These are phyloP conservation scores for Stagonosporopsis rhizophila DNA, from an alignment of 2,329 filamentous ascomycete genomes.

Conservation along the genomic window DNA sequence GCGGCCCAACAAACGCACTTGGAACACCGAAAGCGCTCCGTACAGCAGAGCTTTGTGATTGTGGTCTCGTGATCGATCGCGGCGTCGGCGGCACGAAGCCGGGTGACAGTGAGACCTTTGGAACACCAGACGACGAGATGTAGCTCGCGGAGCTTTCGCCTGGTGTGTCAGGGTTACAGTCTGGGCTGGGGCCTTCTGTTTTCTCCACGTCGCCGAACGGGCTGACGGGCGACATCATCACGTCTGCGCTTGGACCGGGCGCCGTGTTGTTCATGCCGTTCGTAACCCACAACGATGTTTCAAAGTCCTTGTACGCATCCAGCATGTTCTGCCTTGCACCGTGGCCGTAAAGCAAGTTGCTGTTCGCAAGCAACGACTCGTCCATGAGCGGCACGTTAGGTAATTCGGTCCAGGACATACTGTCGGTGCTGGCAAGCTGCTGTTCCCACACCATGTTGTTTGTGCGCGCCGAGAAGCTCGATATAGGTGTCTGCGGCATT, in stretches of 20 bases:
- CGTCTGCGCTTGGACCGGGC: conserved; percentile 21
- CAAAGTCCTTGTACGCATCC: conserved; percentile 13
- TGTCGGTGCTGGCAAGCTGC: neutral
- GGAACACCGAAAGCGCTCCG: neutral
- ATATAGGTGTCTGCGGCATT: neutral
- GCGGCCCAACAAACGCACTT: neutral
- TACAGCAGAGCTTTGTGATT: neutral
- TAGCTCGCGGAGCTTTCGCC: conserved; percentile 10
- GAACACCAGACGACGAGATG: neutral
- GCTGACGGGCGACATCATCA: conserved; percentile 32
- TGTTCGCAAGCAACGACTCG: conserved; percentile 6
- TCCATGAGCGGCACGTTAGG: conserved; percentile 17
- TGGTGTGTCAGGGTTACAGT: conserved; percentile 8
- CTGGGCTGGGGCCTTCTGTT: conserved; percentile 14
- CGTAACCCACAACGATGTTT: neutral
- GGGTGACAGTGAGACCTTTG: neutral
- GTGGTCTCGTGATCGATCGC: neutral
- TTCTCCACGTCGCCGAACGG: conserved; percentile 25
- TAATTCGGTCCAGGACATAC: neutral
- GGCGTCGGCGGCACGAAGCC: neutral
- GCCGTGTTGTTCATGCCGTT: neutral
- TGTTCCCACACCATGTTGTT: neutral
- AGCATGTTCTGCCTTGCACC: conserved; percentile 4
- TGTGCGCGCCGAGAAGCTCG: neutral
- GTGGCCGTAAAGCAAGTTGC: conserved; percentile 18